Base-by-base conservation (phyloP, 2,329 filamentous ascomycete genomes). In the Aureobasidium pullulans region DNA sequence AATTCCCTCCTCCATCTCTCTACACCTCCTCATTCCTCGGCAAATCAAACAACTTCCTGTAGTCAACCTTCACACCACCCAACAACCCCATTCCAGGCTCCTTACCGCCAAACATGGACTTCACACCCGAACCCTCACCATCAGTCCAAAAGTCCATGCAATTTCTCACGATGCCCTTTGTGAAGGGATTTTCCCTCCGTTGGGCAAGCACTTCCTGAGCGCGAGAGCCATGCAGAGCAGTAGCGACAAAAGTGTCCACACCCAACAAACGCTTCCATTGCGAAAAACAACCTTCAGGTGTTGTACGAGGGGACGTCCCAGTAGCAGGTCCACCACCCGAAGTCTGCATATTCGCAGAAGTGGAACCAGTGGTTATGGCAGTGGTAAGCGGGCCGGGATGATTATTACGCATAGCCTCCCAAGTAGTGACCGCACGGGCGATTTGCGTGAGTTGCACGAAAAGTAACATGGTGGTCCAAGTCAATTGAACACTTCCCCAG, bases 121-220 rank as follows among this genome's bases (percentile, higher is more conserved):
- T 57, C 3, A 60, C 61, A 36, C 13, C 23, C 2, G 57, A 52
- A 11, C 32, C 88, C 2, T 89, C 86, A 1, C 89, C 85, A 70
- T 97, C 94, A 68, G 89, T 93, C 90, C 92, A 97, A 72, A 99
- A 99, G 73, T 99, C 95, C 65, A 84, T 87, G 74, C 94, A 99
- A 70, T 99, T 99, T 61, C 86, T 83, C n/a, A 95, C 66, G 40
- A 90, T 80, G 7, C 94, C 94, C 34, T 85, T 81, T 60, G 86
- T 93, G 72, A 93, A 99, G 0, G 92, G 92, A 71, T 97, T 99
- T 64, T 80, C 81, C 59, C 79, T 79, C 63, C 80, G 75, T 65
- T 69, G 61, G 66, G 73, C 63, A 64, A 74, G 64, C 65, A 74
- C 77, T 79, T 74, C 74, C 57, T 64, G 78, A 77, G 70, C 79